phyloP scores from a whole-genome alignment of 176 grass and related monocot species.

The Oryza glaberrima region DNA sequence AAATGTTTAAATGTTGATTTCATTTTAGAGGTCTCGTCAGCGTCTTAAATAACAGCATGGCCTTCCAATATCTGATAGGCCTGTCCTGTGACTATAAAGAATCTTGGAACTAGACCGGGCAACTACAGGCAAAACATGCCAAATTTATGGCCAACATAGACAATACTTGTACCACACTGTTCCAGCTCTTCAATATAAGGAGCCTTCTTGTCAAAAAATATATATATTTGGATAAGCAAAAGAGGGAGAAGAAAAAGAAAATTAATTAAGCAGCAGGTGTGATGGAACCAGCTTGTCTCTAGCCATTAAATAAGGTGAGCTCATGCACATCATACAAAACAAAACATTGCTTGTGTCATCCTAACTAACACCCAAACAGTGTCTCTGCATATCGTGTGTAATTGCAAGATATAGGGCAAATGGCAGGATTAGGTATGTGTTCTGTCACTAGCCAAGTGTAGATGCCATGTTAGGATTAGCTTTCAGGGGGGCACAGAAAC shows the following conservation, averaged over 20 bases:
- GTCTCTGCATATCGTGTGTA: background rate
- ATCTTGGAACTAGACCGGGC: slow-evolving; percentile 15
- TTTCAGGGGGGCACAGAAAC: background rate
- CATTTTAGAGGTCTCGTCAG: slow-evolving; percentile 13
- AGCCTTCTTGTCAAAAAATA: background rate
- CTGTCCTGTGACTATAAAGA: background rate
- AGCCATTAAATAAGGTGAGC: slow-evolving; percentile 16
- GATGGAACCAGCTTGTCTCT: slow-evolving; percentile 22
- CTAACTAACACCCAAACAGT: background rate
- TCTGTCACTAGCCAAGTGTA: slow-evolving; percentile 19
- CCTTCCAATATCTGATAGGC: background rate
- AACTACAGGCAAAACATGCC: slow-evolving; percentile 1
- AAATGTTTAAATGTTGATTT: background rate
- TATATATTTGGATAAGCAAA: slow-evolving; percentile 8
- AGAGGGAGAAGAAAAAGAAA: background rate
- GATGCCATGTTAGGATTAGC: background rate
- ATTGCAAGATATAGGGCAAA: slow-evolving; percentile 12
- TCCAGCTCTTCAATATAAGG: background rate
- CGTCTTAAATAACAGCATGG: background rate
- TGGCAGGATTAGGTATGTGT: slow-evolving; percentile 16
- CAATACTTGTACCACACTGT: background rate
- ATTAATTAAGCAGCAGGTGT: background rate
- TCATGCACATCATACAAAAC: slow-evolving; percentile 9
- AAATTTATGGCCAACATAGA: slow-evolving; percentile 10
- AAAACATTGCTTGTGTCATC: slow-evolving; percentile 21